phyloP scores from a whole-genome alignment of 2,329 filamentous ascomycete genomes.

The Phialophora expanda region DNA sequence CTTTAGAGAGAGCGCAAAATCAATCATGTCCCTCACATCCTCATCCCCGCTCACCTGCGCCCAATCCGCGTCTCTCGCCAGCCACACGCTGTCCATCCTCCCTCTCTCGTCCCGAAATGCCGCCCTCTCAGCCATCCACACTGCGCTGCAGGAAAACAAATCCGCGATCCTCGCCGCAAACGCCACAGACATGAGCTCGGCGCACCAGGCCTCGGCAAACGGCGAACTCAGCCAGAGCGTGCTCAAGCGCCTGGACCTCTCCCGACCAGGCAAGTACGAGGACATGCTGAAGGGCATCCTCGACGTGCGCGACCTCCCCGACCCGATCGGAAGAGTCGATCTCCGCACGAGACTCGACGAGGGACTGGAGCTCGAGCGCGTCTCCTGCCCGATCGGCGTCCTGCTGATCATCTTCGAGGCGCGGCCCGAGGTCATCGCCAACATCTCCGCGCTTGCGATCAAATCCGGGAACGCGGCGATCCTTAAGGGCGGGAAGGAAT shows the following conservation, averaged over 20 bases:
- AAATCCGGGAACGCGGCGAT: constrained; percentile 98
- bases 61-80: constrained; percentile 76
- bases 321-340: constrained; percentile 90
- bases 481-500: constrained; percentile 95
- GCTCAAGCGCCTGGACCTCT: constrained; percentile 84
- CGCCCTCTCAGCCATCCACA: constrained; percentile 81
- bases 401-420: constrained; percentile 98
- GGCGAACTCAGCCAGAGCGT: constrained; percentile 81
- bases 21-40: constrained; percentile 83
- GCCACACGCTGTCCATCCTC: constrained; percentile 80
- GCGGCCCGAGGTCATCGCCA: constrained; percentile 95
- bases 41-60: constrained; percentile 79
- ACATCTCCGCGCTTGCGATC: constrained; percentile 92
- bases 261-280: constrained; percentile 88
- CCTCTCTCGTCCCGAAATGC: constrained; percentile 77
- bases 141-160: constrained; percentile 71
- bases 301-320: constrained; percentile 80
- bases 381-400: constrained; percentile 95
- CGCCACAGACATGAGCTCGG: constrained; percentile 76
- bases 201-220: constrained; percentile 72
- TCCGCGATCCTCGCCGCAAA: constrained; percentile 85
- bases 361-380: constrained; percentile 79
- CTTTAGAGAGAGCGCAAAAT: neutral
- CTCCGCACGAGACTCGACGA: constrained; percentile 86
- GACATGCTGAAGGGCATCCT: constrained; percentile 96